These are phyloP conservation scores for Adansonia madagascariensis DNA, from an alignment of 441 rosid species.

Conservation along the genomic window DNA sequence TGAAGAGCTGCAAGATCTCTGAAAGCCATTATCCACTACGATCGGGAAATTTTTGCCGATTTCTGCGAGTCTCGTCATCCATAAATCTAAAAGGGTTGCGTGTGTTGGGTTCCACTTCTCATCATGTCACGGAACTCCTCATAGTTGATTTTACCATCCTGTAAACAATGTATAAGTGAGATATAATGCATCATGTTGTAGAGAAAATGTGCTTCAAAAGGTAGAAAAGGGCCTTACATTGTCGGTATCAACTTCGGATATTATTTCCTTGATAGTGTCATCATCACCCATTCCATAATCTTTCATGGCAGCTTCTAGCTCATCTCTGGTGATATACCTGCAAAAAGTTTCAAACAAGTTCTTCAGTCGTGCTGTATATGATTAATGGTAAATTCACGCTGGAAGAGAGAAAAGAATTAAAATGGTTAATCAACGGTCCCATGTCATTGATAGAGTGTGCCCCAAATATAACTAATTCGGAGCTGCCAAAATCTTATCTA, in stretches of 20 bases:
- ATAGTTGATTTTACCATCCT: constrained; percentile 60
- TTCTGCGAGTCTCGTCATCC: too few species aligned
- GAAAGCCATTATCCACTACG: neutral
- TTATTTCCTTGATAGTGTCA: constrained; percentile 46
- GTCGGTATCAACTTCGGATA: constrained; percentile 57
- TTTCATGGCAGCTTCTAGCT: constrained; percentile 50
- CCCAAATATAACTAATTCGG: neutral
- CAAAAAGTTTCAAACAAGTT: neutral
- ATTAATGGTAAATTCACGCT: too few species aligned
- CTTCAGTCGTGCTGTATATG: too few species aligned
- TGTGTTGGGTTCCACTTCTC: constrained; percentile 54
- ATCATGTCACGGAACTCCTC: constrained; percentile 55
- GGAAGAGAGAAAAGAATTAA: too few species aligned
- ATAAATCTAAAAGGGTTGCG: constrained; percentile 37
- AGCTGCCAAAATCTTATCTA: neutral
- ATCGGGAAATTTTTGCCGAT: neutral
- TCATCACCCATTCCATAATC: constrained; percentile 52
- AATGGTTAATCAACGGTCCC: neutral
- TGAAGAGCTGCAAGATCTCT: neutral
- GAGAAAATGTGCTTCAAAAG: neutral
- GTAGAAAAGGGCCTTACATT: constrained; percentile 35
- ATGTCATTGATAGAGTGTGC: neutral
- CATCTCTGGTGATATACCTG: constrained; percentile 53
- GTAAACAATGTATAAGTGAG: constrained; percentile 23
- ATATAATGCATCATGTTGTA: neutral